A percentile compares a stretch with the other conserved stretches of the same genome.
These are phyloP conservation scores for Effrenium voratum DNA, from an alignment of 73 alveolate species.

Conservation along the genomic window DNA sequence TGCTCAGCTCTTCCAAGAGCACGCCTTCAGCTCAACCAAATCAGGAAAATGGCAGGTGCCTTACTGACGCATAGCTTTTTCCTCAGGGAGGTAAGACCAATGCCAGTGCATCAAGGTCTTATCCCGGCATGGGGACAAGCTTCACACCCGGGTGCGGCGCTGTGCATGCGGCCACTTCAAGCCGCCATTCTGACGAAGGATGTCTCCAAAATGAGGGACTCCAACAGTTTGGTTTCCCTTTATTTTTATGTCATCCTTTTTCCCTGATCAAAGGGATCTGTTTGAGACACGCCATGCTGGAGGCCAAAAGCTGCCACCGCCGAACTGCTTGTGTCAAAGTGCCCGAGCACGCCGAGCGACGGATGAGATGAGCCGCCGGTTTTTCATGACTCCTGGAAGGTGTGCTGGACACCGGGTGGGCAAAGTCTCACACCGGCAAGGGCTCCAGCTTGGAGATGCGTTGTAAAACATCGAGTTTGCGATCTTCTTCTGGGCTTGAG, in stretches of 20 bases:
- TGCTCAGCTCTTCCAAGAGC: conserved; percentile 30
- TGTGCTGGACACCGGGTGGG: too few relatives aligned
- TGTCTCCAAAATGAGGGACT: too few relatives aligned
- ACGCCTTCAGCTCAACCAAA: neutral
- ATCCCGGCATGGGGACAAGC: conserved; percentile 76
- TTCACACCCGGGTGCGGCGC: conserved; percentile 46
- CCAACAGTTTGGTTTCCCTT: too few relatives aligned
- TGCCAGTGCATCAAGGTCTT: neutral
- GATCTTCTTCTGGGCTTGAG: too few relatives aligned
- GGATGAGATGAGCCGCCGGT: too few relatives aligned
- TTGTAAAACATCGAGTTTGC: too few relatives aligned
- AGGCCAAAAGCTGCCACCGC: conserved; percentile 51
- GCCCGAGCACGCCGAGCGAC: conserved; percentile 14
- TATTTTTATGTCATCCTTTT: too few relatives aligned
- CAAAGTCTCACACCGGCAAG: conserved; percentile 17
- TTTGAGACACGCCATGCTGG: neutral
- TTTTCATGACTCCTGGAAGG: too few relatives aligned
- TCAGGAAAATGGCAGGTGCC: neutral
- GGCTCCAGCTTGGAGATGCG: too few relatives aligned
- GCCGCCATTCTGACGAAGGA: too few relatives aligned
- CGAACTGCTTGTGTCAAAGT: conserved; percentile 47
- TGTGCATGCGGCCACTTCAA: too few relatives aligned
- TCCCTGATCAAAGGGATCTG: neutral
- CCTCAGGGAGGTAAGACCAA: neutral
- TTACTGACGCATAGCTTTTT: neutral